phyloP scores from a whole-genome alignment of 2,329 filamentous ascomycete species.

The Leptosphaerulina australis region DNA sequence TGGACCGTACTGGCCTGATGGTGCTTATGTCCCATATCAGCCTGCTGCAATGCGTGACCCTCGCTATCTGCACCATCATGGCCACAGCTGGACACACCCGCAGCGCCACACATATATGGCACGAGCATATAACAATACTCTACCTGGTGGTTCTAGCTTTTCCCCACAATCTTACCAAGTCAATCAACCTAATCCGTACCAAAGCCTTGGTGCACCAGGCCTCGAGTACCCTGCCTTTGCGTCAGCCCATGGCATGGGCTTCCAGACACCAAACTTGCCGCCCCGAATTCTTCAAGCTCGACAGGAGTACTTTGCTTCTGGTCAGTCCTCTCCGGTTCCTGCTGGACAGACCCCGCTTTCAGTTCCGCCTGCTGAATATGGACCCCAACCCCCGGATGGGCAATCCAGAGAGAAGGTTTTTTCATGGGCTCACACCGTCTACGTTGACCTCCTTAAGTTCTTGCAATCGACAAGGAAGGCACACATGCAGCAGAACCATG shows the following conservation, averaged over 20 bases:
- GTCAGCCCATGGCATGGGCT: constrained; percentile 24
- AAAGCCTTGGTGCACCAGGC: constrained; percentile 27
- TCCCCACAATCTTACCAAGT: constrained; percentile 35
- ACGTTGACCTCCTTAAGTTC: constrained; percentile 56
- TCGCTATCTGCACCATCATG: constrained; percentile 40
- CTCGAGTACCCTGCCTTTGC: constrained; percentile 37
- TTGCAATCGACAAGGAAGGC: constrained; percentile 54
- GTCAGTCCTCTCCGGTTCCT: constrained; percentile 37
- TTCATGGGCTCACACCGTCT: constrained; percentile 55
- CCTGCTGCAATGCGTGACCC: constrained; percentile 50
- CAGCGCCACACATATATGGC: constrained; percentile 37
- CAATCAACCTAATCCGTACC: constrained; percentile 35
- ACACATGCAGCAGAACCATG: constrained; percentile 49
- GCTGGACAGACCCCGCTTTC: constrained; percentile 29
- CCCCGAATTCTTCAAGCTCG: constrained; percentile 21
- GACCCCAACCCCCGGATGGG: constrained; percentile 51
- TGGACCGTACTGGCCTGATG: constrained; percentile 52
- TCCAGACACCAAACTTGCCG: constrained; percentile 5
- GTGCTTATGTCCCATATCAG: constrained; percentile 49
- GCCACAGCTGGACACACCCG: constrained; percentile 39
- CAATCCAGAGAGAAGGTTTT: constrained; percentile 54
- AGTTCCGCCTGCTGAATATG: constrained; percentile 46
- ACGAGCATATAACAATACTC: constrained; percentile 34
- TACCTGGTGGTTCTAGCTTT: constrained; percentile 36
- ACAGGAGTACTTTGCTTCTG: constrained; percentile 38